Evolutionary conservation across 805 yeast genomes (phyloP).

Genomic region (Pichia californica): DNA sequence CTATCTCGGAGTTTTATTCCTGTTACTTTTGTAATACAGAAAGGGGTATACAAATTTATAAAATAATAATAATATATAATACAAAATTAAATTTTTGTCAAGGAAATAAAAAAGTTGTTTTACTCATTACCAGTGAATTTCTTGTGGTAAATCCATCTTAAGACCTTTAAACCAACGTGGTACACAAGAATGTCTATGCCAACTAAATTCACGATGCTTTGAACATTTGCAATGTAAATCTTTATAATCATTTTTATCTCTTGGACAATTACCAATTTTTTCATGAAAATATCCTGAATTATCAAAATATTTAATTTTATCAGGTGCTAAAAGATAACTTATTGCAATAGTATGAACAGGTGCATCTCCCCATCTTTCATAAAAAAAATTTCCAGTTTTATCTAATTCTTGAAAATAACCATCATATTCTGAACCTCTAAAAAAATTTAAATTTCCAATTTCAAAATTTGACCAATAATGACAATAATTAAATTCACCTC

Average conservation of each 20-base stretch:
- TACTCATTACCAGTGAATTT: neutral
- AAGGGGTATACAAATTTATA: too few species aligned
- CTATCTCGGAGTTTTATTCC: too few species aligned
- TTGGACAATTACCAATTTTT: slow-evolving; percentile 56
- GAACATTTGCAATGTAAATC: slow-evolving; percentile 46
- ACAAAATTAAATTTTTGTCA: too few species aligned
- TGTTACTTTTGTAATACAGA: too few species aligned
- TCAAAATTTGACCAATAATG: slow-evolving; percentile 68
- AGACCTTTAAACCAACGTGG: slow-evolving; percentile 30
- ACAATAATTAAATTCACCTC: slow-evolving; percentile 44
- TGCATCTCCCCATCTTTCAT: slow-evolving; percentile 79
- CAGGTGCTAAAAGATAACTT: slow-evolving; percentile 40
- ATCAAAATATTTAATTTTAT: slow-evolving; percentile 51
- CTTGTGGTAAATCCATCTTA: slow-evolving; percentile 3
- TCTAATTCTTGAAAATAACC: slow-evolving; percentile 53
- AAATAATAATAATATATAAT: too few species aligned
- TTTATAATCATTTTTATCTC: slow-evolving; percentile 36
- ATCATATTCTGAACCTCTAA: slow-evolving; percentile 48
- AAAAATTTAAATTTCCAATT: slow-evolving; percentile 52
- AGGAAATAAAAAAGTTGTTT: too few species aligned
- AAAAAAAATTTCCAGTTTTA: slow-evolving; percentile 59
- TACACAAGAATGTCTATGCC: slow-evolving; percentile 47
- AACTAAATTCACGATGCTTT: slow-evolving; percentile 41
- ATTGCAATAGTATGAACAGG: slow-evolving; percentile 67
- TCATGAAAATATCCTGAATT: slow-evolving; percentile 53